Conservation (phyloP, 495 filamentous ascomycete genomes). For the Friedmanniomyces endolithicus region DNA sequence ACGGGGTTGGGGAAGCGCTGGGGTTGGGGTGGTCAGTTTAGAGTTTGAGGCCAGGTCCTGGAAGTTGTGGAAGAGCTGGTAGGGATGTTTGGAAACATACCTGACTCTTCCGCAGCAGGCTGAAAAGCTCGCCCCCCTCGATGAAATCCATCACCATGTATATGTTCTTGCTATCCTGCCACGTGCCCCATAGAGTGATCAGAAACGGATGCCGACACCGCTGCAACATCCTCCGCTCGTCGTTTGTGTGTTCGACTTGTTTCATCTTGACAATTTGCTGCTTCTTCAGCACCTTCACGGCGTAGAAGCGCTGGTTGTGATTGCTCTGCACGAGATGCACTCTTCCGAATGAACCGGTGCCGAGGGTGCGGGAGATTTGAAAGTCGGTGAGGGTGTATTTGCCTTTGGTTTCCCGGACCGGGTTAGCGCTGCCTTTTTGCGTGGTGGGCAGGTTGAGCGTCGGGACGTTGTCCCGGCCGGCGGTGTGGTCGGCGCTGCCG, state of each 20-base stretch:
- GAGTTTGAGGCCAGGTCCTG: no score
- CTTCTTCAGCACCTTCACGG: constrained; percentile 96
- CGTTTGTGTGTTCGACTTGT: constrained; percentile 97
- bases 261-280: constrained; percentile 99
- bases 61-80: no score
- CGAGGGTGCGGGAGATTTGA: constrained; percentile 72
- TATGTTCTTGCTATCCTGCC: constrained; percentile 85
- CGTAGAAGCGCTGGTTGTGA: constrained; percentile 95
- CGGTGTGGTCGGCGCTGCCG: constrained; percentile 24
- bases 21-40: neutral
- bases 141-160: constrained; percentile 99
- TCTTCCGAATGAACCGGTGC: constrained; percentile 91
- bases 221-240: constrained; percentile 87
- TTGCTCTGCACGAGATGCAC: constrained; percentile 94
- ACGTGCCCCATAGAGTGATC: constrained; percentile 96
- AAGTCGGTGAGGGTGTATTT: constrained; percentile 93
- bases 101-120: constrained; percentile 87
- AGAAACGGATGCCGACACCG: constrained; percentile 94
- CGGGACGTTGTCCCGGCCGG: constrained; percentile 17
- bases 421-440: constrained; percentile 7
- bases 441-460: constrained; percentile 4
- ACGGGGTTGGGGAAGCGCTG: constrained; percentile 98
- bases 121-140: constrained; percentile 97
- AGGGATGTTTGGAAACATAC: constrained; percentile 33
- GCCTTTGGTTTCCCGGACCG: constrained; percentile 73